phyloP scores from a whole-genome alignment of 2,329 filamentous ascomycete species.

The Penicillium sp. region DNA sequence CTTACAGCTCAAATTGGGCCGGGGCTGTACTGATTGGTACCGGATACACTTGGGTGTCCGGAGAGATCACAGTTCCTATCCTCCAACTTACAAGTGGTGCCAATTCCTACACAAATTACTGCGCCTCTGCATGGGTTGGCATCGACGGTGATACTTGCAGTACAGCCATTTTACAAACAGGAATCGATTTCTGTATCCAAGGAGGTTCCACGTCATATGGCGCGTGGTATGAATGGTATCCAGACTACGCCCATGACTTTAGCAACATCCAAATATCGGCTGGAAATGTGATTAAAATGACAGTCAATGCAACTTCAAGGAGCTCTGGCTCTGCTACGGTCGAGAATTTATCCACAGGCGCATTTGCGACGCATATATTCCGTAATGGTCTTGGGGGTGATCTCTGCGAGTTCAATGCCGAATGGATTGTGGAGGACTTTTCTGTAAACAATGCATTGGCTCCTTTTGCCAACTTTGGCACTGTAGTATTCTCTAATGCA shows the following conservation, averaged over 20 bases:
- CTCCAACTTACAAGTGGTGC: constrained; percentile 43
- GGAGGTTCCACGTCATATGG: constrained; percentile 47
- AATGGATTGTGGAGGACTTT: constrained; percentile 62
- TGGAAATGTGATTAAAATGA: constrained; percentile 46
- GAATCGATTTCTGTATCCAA: constrained; percentile 54
- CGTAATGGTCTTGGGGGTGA: constrained; percentile 36
- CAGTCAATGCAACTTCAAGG: constrained; percentile 44
- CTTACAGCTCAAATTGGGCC: constrained; percentile 59
- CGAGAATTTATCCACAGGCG: constrained; percentile 53
- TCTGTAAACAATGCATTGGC: constrained; percentile 40
- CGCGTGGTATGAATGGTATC: constrained; percentile 63
- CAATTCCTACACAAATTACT: constrained; percentile 36
- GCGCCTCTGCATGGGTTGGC: constrained; percentile 58
- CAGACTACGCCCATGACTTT: constrained; percentile 57
- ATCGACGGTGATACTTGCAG: constrained; percentile 60
- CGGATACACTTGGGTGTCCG: constrained; percentile 55
- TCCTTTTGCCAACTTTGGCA: constrained; percentile 50
- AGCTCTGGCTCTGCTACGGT: constrained; percentile 48
- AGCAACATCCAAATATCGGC: constrained; percentile 45
- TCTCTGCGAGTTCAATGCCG: constrained; percentile 58
- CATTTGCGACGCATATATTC: constrained; percentile 54
- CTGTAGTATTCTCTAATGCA: constrained; percentile 48
- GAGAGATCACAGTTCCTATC: constrained; percentile 54
- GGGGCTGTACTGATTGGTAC: constrained; percentile 56
- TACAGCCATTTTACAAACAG: constrained; percentile 56